Evolutionary conservation across 352 stramenopile genomes (phyloP).

Genomic region (Phytophthora vignae): DNA sequence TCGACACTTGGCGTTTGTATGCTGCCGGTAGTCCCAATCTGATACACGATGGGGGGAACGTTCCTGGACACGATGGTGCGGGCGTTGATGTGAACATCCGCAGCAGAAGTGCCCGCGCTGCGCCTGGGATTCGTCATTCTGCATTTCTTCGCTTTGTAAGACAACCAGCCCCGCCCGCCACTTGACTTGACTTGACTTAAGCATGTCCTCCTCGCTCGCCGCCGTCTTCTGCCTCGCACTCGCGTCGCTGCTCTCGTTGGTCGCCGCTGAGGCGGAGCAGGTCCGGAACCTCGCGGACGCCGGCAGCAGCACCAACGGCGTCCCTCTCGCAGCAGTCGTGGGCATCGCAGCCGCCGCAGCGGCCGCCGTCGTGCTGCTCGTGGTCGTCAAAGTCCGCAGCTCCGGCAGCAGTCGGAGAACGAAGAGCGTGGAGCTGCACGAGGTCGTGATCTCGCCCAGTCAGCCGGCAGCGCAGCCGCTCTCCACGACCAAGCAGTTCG

Average conservation of each 20-base stretch:
- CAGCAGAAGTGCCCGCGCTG: constrained; percentile 13
- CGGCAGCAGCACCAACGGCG: background rate
- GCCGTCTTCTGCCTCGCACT: constrained; percentile 18
- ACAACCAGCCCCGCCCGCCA: constrained; percentile 3
- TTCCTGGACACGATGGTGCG: constrained; percentile 31
- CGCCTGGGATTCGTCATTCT: constrained; percentile 27
- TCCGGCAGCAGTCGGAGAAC: constrained; percentile 11
- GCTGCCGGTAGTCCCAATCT: constrained; percentile 14
- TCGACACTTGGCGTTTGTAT: constrained; percentile 6
- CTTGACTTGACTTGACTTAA: constrained; percentile 1
- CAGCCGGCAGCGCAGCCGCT: constrained; percentile 33
- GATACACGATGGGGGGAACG: constrained; percentile 30
- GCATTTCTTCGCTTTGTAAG: constrained; percentile 36
- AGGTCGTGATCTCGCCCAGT: constrained; percentile 58
- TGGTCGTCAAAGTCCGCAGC: constrained; percentile 27
- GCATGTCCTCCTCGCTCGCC: constrained; percentile 28
- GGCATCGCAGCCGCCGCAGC: constrained; percentile 32
- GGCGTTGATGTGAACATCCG: constrained; percentile 16
- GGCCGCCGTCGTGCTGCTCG: constrained; percentile 29
- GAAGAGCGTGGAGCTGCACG: constrained; percentile 38
- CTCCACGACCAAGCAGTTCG: constrained; percentile 50
- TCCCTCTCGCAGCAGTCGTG: constrained; percentile 20
- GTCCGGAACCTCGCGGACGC: constrained; percentile 21
- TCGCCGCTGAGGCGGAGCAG: constrained; percentile 9
- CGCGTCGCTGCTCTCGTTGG: constrained; percentile 14